Evolutionary conservation across 208 protist genomes (phyloP).

Genomic region (Leishmania gerbilli): DNA sequence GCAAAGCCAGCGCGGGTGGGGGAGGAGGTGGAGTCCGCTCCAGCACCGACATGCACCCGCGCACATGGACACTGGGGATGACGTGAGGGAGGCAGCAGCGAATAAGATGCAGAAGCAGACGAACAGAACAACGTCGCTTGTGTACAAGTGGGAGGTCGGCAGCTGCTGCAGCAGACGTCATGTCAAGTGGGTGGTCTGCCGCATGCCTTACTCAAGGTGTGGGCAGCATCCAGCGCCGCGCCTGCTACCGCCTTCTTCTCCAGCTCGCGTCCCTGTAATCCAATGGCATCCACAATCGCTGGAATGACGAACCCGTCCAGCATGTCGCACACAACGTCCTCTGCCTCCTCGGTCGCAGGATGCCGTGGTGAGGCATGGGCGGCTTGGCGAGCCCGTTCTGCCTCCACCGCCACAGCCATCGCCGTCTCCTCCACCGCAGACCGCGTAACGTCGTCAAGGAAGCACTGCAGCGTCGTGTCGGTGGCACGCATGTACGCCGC

Average conservation of each 20-base stretch:
- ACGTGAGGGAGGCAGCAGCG: not conserved
- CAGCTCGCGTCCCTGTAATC: slow-evolving; percentile 32
- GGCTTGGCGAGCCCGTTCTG: slow-evolving; percentile 51
- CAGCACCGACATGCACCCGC: not conserved
- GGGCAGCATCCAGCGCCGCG: slow-evolving; percentile 41
- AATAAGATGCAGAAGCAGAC: not conserved
- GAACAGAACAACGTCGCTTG: not conserved
- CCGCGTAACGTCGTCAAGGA: slow-evolving; percentile 59
- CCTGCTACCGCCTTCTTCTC: slow-evolving; percentile 57
- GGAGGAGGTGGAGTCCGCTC: not conserved
- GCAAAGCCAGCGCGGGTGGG: not conserved
- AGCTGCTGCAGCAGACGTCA: not conserved
- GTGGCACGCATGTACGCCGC: slow-evolving; percentile 62
- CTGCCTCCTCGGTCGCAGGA: slow-evolving; percentile 27
- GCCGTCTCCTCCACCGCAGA: slow-evolving; percentile 59
- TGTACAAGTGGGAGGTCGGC: not conserved
- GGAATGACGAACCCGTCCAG: slow-evolving; percentile 80
- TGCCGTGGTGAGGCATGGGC: slow-evolving; percentile 29
- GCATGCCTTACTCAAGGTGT: slow-evolving; percentile 2
- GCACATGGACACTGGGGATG: not conserved
- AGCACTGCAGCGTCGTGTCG: slow-evolving; percentile 65
- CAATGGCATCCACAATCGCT: slow-evolving; percentile 63
- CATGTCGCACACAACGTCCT: slow-evolving; percentile 72
- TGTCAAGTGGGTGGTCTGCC: not conserved
- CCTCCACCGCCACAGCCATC: slow-evolving; percentile 61